Evolutionary conservation across 768 basidiomycete genomes (phyloP).

Genomic region (Podaxis pistillaris): DNA sequence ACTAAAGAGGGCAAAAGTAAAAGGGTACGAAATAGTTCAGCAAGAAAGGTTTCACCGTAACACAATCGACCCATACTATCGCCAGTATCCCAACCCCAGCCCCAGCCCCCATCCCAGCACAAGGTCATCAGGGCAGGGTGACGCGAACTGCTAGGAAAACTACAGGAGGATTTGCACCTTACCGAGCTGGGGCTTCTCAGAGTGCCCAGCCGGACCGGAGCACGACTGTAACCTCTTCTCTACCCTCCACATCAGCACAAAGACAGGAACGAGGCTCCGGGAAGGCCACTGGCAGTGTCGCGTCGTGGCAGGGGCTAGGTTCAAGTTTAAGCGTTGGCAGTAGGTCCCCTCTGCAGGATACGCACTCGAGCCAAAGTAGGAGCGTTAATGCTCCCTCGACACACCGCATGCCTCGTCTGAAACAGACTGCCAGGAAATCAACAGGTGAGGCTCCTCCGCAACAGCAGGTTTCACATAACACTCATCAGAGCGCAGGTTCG

Average conservation of each 20-base stretch:
- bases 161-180: not conserved
- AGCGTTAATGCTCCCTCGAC: not conserved
- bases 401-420: not conserved
- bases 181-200: too few relatives aligned
- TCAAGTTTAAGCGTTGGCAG: too few relatives aligned
- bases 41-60: too few relatives aligned
- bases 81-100: not conserved
- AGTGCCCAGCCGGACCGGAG: too few relatives aligned
- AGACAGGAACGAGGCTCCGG: not conserved
- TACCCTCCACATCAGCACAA: not conserved
- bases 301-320: too few relatives aligned
- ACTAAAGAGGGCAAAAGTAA: too few relatives aligned
- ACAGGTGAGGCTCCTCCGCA: not conserved
- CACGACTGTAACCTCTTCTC: not conserved
- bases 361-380: not conserved
- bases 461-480: not conserved
- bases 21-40: too few relatives aligned
- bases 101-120: not conserved
- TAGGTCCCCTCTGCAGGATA: too few relatives aligned
- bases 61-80: too few relatives aligned
- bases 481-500: not conserved
- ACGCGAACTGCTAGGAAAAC: constrained; percentile 7
- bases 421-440: constrained; percentile 1
- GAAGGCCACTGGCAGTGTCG: too few relatives aligned
- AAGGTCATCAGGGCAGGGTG: not conserved